A percentile compares a stretch with the other conserved stretches of the same genome.
Conservation (phyloP, 345 rosid genomes). For the Syzygium oleosum region DNA sequence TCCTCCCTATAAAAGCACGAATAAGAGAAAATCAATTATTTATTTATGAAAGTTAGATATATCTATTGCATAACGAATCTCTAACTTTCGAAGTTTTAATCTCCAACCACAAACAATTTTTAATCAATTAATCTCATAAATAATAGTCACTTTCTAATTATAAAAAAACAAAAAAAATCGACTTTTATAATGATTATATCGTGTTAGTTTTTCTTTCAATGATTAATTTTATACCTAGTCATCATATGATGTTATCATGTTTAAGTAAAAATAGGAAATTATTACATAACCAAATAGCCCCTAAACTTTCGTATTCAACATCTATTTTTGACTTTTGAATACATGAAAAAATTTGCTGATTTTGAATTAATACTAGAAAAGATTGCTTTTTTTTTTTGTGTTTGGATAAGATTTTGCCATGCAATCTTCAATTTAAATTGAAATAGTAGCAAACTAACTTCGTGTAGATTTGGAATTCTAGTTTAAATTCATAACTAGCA, state of each 20-base stretch:
- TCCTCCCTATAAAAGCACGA: neutral
- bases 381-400: neutral
- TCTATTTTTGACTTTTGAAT: no score
- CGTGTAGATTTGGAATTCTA: neutral
- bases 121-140: neutral
- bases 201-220: neutral
- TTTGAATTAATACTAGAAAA: neutral
- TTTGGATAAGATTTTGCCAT: neutral
- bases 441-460: neutral
- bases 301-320: no score
- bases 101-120: no score
- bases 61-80: neutral
- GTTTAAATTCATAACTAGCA: neutral
- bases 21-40: neutral
- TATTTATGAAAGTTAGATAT: neutral
- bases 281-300: no score
- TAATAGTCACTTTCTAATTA: neutral
- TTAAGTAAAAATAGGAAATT: no score
- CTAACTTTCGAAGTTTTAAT: neutral
- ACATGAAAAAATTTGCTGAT: neutral
- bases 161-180: neutral
- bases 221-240: no score
- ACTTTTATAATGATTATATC: neutral
- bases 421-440: neutral
- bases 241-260: no score